Base-by-base conservation (phyloP, 176 grass and related monocot genomes). In the Dactylis glomerata region DNA sequence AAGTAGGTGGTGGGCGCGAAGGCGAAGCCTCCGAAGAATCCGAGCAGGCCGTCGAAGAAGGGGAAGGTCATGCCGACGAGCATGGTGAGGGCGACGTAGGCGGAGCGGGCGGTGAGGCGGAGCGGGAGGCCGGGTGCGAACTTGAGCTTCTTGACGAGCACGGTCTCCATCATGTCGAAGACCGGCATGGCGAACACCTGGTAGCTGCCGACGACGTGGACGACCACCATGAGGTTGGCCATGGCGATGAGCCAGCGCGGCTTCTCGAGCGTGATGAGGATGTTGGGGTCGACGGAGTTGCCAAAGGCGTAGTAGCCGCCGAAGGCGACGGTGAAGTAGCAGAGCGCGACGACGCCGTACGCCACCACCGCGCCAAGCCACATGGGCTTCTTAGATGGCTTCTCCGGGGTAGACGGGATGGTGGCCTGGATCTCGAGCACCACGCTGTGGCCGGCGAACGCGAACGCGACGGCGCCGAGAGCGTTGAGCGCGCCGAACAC, bases 371-470 rank as follows among this genome's bases (percentile, higher is more conserved):
- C 81, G 11, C 92, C 92, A 26, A 23, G 61, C 92, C 92, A 94
- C 92, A 94, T 94, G 31, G 92, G 81, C 46, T 82, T 87, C 86
- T 94, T 94, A 0, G 89, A 94, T 0, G 90, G 92, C 22, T 83
- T n/a, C 59, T 89, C 84, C 17, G 78, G 87, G 5, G 87, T 81
- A 15, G 92, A 94, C 2, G 87, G 92, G 17, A 94, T 92, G 36
- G 87, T 90, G 17, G 92, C 87, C 62, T 94, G 92, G 77, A 94
- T 94, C 77, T 94, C 92, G 8, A 94, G 78, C 20, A 92, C 92
- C 0, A 94, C 92, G 14, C 86, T 92, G 73, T 94, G 92, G 19
- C 92, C 92, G 0, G 92, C 90, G 11, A 87, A 94, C 0, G 90
- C 89, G 27, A 94, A 94, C 0, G 89, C 84, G 0, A 94, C 80